A percentile compares a stretch with the other conserved stretches of the same genome.
Evolutionary conservation across 106 monocot genomes (phyloP).

Genomic region (Phalaenopsis aphrodite): DNA sequence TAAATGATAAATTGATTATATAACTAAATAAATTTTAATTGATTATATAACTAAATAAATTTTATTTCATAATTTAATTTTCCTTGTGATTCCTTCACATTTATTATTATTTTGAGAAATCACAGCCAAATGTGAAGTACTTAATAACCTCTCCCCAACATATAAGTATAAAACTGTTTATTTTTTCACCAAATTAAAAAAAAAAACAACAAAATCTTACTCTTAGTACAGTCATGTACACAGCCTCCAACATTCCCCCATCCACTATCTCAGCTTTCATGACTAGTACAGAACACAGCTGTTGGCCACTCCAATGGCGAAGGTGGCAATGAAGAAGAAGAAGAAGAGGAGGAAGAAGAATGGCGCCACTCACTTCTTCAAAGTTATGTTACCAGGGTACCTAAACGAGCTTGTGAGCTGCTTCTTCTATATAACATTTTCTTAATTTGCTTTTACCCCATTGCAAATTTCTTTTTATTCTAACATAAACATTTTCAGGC

Average conservation of each 20-base stretch:
- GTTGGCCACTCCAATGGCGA: not conserved
- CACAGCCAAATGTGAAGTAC: too few species aligned
- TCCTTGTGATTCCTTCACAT: too few species aligned
- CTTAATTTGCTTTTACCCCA: not conserved
- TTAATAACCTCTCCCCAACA: too few species aligned
- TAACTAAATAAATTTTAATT: too few species aligned
- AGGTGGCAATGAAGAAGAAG: not conserved
- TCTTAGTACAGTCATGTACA: too few species aligned
- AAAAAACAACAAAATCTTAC: too few species aligned
- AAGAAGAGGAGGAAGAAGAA: not conserved
- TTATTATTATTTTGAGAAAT: too few species aligned
- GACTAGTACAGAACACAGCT: not conserved
- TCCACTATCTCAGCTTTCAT: not conserved
- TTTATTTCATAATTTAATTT: too few species aligned
- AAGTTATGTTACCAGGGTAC: constrained; percentile 1
- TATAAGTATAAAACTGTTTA: not conserved
- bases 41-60: too few species aligned
- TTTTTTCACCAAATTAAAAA: not conserved
- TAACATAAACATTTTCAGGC: not conserved
- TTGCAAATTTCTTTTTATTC: not conserved
- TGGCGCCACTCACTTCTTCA: not conserved
- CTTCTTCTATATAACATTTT: not conserved
- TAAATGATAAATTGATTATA: too few species aligned
- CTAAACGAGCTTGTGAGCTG: constrained; percentile 5
- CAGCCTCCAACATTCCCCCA: not conserved